A percentile compares a stretch with the other conserved stretches of the same genome.
phyloP scores from a whole-genome alignment of 2,329 filamentous ascomycete species.

The Epichloe hybrida region DNA sequence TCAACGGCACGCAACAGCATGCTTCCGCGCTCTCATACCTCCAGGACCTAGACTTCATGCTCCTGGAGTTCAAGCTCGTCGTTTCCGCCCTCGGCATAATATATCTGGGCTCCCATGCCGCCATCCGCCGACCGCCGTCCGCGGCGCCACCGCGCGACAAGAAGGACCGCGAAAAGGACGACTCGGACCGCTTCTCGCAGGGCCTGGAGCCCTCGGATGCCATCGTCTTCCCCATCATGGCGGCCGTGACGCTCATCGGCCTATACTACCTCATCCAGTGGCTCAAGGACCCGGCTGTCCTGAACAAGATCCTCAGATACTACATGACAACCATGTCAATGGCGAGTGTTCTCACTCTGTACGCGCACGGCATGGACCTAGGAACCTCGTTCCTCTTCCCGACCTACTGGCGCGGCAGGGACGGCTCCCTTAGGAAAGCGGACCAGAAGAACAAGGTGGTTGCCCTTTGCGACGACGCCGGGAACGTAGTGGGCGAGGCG shows the following conservation, averaged over 20 bases:
- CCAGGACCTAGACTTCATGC: constrained; percentile 26
- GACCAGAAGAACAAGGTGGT: constrained; percentile 28
- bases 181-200: constrained; percentile 29
- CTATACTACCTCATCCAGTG: constrained; percentile 86
- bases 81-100: constrained; percentile 68
- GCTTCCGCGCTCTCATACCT: constrained; percentile 17
- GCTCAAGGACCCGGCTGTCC: constrained; percentile 63
- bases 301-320: constrained; percentile 70
- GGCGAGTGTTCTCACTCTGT: constrained; percentile 59
- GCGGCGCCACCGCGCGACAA: constrained; percentile 47
- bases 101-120: constrained; percentile 72
- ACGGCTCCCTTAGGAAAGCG: constrained; percentile 31
- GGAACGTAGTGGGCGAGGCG: constrained; percentile 15
- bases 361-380: constrained; percentile 58
- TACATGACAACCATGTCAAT: constrained; percentile 75
- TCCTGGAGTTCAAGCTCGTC: constrained; percentile 35
- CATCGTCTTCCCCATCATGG: constrained; percentile 69
- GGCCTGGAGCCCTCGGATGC: constrained; percentile 59
- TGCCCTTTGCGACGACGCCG: constrained; percentile 20
- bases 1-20: constrained; percentile 10
- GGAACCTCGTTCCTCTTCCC: constrained; percentile 60
- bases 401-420: constrained; percentile 42
- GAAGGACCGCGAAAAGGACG: constrained; percentile 30
- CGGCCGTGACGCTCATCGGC: constrained; percentile 55
- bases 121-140: constrained; percentile 69